Conservation (phyloP, 2,329 filamentous ascomycete genomes). For the Hypoxylon sp. region DNA sequence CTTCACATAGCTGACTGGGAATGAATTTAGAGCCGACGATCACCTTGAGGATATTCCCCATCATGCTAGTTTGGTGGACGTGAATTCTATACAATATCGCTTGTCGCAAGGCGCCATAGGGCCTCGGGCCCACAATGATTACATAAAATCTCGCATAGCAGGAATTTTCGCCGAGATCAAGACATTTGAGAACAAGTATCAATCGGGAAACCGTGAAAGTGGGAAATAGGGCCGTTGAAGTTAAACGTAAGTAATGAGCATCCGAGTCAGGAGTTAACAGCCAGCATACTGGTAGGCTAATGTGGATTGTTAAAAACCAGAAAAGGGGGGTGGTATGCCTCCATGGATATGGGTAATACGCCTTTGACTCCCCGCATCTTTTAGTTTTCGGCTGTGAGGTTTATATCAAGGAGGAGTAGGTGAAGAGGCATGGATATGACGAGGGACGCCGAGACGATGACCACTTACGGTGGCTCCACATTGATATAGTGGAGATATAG, state of each 20-base stretch:
- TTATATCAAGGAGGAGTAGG: not conserved
- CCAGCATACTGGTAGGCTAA: too few species aligned
- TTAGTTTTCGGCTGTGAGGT: not conserved
- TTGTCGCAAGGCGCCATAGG: slow-evolving; percentile 4
- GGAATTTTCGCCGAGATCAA: slow-evolving; percentile 5
- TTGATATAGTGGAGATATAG: not conserved
- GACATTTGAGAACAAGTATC: not conserved
- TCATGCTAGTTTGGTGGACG: not conserved
- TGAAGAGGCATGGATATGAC: not conserved
- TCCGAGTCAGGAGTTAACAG: too few species aligned
- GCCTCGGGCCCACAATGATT: not conserved
- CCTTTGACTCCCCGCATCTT: not conserved
- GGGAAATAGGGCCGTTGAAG: not conserved
- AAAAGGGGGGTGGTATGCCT: not conserved
- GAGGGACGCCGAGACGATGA: not conserved
- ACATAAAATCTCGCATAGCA: not conserved
- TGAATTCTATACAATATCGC: slow-evolving; percentile 10
- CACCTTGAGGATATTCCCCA: not conserved
- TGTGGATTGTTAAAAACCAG: not conserved
- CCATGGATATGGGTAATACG: not conserved
- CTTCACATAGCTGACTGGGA: not conserved
- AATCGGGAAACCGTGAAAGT: not conserved
- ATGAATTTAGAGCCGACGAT: not conserved
- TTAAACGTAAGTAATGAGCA: not conserved
- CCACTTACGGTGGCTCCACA: too few species aligned